A percentile compares a stretch with the other conserved stretches of the same genome.
Evolutionary conservation across 2,329 filamentous ascomycete species (phyloP).

Genomic region (Aspergillus thermomutatus): DNA sequence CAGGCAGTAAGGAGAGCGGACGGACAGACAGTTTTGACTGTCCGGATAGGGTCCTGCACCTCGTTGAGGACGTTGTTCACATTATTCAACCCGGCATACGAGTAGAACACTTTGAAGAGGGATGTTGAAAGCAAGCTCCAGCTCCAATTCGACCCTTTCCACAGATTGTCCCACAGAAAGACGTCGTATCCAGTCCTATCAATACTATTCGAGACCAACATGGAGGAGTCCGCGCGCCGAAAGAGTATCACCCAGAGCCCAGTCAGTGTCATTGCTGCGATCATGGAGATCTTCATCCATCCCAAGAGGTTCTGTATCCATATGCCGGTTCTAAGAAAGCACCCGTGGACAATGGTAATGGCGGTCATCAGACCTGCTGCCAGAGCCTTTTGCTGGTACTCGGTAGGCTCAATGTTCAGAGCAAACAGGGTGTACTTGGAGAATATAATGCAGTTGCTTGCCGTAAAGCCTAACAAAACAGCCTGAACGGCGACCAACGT

Average conservation of each 20-base stretch:
- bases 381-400: slow-evolving; percentile 53
- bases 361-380: slow-evolving; percentile 55
- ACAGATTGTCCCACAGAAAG: slow-evolving; percentile 52
- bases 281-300: slow-evolving; percentile 60
- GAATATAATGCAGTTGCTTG: slow-evolving; percentile 68
- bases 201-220: neutral
- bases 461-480: slow-evolving; percentile 63
- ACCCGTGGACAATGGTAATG: slow-evolving; percentile 59
- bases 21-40: slow-evolving; percentile 60
- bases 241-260: slow-evolving; percentile 58
- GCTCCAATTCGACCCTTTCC: slow-evolving; percentile 65
- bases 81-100: slow-evolving; percentile 64
- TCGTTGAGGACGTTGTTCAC: slow-evolving; percentile 70
- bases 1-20: slow-evolving; percentile 61
- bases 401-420: slow-evolving; percentile 49
- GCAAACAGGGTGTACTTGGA: slow-evolving; percentile 64
- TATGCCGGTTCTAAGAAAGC: slow-evolving; percentile 57
- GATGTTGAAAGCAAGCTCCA: slow-evolving; percentile 66
- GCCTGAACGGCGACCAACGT: slow-evolving; percentile 62
- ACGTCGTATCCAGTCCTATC: neutral
- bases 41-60: slow-evolving; percentile 64
- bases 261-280: slow-evolving; percentile 60
- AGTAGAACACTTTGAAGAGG: slow-evolving; percentile 63
- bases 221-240: slow-evolving; percentile 23
- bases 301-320: slow-evolving; percentile 60